Evolutionary conservation across 2,329 filamentous ascomycete species (phyloP), one percentile per base, ranked within the genome.

Genomic region (Canariomyces notabilis): DNA sequence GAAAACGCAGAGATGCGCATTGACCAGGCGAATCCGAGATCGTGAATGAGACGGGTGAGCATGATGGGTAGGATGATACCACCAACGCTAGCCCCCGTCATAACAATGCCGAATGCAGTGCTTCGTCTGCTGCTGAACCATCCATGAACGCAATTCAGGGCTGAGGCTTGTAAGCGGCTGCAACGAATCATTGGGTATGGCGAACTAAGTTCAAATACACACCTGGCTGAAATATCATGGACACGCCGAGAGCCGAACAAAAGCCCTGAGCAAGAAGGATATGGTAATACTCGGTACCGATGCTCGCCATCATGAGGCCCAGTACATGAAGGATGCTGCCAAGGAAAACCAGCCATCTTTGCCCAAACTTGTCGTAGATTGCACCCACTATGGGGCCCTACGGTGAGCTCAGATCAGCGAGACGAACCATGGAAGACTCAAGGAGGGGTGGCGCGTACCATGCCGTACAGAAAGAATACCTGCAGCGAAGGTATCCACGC

Each of bases 341-440:
- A 7, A 59, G 57, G 1, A 78, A 29, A 1, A 83, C 58, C 0
- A 86, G 63, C 37, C 67, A 73, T 21, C 74, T 72, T 0, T 82
- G 80, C 0, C 83, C 83, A 46, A 79, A 76, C 46, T 69, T 76
- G 56, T 87, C 84, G 54, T 75, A 84, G 0, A 83, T 46, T 23
- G 70, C 74, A 2, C 83, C 83, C 14, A 82, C 73, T 6, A 87
- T 56, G 0, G 80, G 79, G 0, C 81, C 67, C 35, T 37, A 37
- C 3, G 18, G 18, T n/a, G 4, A 6, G 9, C 16, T 18, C 2
- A 11, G 16, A 22, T n/a, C n/a, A n/a, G n/a, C n/a, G n/a, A n/a
- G n/a, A n/a, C n/a, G n/a, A n/a, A n/a, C n/a, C n/a, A n/a, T n/a
- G n/a, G n/a, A n/a, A n/a, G n/a, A n/a, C n/a, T n/a, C n/a, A n/a